Evolutionary conservation across 441 rosid genomes (phyloP).

Genomic region (Populus hybrid): DNA sequence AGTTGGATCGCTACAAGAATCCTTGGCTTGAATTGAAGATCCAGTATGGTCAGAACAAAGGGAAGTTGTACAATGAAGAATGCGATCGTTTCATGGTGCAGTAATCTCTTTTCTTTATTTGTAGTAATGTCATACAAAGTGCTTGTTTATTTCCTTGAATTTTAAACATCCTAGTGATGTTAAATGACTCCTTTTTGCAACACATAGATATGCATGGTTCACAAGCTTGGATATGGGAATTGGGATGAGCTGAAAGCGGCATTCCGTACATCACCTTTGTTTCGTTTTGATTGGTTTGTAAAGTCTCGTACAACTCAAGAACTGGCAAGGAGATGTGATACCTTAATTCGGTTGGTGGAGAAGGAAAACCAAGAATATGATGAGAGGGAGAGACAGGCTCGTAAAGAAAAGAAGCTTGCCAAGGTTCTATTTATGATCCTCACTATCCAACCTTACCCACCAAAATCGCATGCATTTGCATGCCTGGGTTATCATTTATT

Average conservation of each 20-base stretch:
- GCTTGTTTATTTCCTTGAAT: neutral
- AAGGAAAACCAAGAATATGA: conserved; percentile 98
- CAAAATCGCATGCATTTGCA: neutral
- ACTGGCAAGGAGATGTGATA: conserved; percentile 96
- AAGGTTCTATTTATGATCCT: conserved; percentile 45
- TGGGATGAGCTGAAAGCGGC: conserved; percentile 98
- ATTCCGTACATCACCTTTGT: conserved; percentile 76
- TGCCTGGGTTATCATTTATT: neutral
- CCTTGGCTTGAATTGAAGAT: conserved; percentile 99
- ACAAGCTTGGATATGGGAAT: conserved; percentile 97
- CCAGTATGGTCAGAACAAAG: conserved; percentile 98
- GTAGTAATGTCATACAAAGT: neutral
- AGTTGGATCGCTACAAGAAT: conserved; percentile 95
- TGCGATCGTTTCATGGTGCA: conserved; percentile 97
- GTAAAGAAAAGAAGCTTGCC: conserved; percentile 96
- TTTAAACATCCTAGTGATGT: neutral
- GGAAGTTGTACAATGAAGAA: conserved; percentile 97
- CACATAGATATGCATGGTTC: conserved; percentile 93
- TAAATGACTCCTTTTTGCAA: conserved; percentile 7
- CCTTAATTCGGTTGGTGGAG: conserved; percentile 91
- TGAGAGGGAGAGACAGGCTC: conserved; percentile 97
- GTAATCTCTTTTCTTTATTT: neutral
- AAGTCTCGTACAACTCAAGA: conserved; percentile 95
- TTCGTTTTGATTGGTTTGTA: conserved; percentile 97
- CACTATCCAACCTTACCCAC: neutral